phyloP scores from a whole-genome alignment of 163 green algal genomes.

The Scenedesmus sp. region DNA sequence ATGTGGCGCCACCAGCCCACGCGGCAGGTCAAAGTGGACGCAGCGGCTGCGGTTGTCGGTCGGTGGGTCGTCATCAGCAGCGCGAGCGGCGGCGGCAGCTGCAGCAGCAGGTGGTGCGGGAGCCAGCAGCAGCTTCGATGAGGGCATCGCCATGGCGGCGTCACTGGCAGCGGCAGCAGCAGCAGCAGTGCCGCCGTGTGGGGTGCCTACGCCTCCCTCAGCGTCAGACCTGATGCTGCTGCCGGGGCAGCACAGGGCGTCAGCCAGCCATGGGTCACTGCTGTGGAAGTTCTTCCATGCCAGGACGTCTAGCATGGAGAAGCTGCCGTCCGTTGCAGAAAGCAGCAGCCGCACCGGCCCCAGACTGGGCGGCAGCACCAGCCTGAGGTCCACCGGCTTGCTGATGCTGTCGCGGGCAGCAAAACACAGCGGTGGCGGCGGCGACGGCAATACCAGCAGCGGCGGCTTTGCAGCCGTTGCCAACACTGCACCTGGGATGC shows the following conservation, averaged over 20 bases:
- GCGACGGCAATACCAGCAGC: not conserved
- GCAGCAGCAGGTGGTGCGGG: not conserved
- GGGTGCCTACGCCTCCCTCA: not conserved
- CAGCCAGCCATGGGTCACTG: not conserved
- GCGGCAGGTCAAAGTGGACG: not conserved
- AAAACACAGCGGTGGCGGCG: not conserved
- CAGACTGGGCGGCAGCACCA: not conserved
- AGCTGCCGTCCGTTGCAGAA: not conserved
- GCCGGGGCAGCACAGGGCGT: not conserved
- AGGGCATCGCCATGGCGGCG: not conserved
- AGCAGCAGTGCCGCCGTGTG: not conserved
- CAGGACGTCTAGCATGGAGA: not conserved
- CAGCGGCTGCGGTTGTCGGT: constrained; percentile 17
- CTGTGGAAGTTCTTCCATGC: constrained; percentile 31
- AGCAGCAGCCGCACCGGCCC: constrained; percentile 1
- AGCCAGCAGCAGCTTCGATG: not conserved
- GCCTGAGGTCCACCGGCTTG: constrained; percentile 29
- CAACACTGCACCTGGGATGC: not conserved
- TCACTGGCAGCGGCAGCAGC: not conserved
- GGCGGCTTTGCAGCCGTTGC: not conserved
- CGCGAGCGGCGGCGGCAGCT: not conserved
- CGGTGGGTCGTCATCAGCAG: not conserved
- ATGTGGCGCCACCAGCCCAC: not conserved
- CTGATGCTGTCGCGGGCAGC: constrained; percentile 10
- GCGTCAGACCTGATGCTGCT: not conserved